These are phyloP conservation scores for Nitzschia putrida DNA, from an alignment of 108 stramenopile species.

Conservation along the genomic window DNA sequence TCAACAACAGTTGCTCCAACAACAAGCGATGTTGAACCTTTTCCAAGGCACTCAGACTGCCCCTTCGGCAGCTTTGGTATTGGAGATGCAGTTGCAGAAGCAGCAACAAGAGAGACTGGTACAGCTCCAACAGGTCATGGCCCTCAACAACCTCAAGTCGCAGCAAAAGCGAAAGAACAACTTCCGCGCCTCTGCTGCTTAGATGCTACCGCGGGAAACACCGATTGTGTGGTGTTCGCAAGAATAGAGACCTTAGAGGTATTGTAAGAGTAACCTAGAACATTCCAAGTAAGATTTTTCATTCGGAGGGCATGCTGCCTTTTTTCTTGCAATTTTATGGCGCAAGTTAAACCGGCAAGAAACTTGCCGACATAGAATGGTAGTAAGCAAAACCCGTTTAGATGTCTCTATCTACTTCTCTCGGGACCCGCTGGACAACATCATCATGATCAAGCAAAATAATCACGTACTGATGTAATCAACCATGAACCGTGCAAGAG, in stretches of 20 bases:
- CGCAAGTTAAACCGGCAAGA: no score
- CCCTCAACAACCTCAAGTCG: conserved; percentile 13
- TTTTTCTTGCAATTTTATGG: no score
- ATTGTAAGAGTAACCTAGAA: not conserved
- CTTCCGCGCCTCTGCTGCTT: conserved; percentile 38
- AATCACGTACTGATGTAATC: no score
- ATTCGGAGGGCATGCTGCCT: no score
- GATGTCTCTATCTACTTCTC: no score
- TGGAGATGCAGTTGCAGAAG: conserved; percentile 28
- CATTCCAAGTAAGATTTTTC: no score
- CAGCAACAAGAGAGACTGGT: conserved; percentile 27
- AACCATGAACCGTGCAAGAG: no score
- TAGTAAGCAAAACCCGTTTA: no score
- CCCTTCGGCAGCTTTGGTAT: conserved; percentile 6
- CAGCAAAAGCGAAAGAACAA: conserved; percentile 34
- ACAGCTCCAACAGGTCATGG: conserved; percentile 28
- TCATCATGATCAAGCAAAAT: no score
- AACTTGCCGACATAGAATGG: no score
- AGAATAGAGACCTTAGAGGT: not conserved
- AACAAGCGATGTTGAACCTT: not conserved
- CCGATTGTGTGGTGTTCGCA: not conserved
- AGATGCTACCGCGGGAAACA: not conserved
- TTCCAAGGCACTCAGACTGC: not conserved
- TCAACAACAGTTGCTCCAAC: conserved; percentile 2
- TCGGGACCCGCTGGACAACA: no score